Evolutionary conservation across 2,329 filamentous ascomycete species (phyloP), one percentile per base, ranked within the genome.

Genomic region (Colletotrichum liaoningense): DNA sequence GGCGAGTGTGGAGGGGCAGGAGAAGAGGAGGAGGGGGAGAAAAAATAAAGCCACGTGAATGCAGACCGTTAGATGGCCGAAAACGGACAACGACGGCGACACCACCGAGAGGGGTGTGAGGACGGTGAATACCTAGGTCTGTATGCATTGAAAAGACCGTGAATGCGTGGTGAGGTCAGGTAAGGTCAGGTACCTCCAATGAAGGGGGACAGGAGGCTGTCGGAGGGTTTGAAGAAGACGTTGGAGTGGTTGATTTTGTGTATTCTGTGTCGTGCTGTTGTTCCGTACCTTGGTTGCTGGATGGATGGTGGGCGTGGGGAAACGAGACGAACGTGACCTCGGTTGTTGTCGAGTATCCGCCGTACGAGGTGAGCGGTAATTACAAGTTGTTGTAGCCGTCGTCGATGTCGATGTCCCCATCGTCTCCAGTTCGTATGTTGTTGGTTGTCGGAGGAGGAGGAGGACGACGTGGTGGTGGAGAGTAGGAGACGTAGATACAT

Each of bases 1-100:
- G 59, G 72, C 60, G 52, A 69, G 52, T 72, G 70, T 72, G 63
- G 65, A 69, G 74, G 63, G 63, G 72, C 42, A 56, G 67, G 12
- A 8, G 19, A 26, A 19, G 19, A 42, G 19, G 33, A 12, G 26
- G 49, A 63, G 58, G 63, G 22, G 42, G 46, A 38, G 26, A 60
- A 60, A 46, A 70, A 67, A 65, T 24, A 46, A 71, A 67, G 59
- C 38, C 63, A 74, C 62, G 63, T 68, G 57, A 69, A 69, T n/a
- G 22, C 55, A 63, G 54, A 35, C 58, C 62, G 65, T 73, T 75
- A 65, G 60, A 59, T 60, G 33, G 54, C 69, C 59, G 49, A 42
- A 67, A 67, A 38, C 49, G 55, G 66, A 64, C 65, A 54, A 28
- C 19, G 55, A 64, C 70, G 59, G 60, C 66, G 55, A 73, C 33